phyloP scores from a whole-genome alignment of 192 early-diverging fungal species.

The Fimicolochytrium jonesii region DNA sequence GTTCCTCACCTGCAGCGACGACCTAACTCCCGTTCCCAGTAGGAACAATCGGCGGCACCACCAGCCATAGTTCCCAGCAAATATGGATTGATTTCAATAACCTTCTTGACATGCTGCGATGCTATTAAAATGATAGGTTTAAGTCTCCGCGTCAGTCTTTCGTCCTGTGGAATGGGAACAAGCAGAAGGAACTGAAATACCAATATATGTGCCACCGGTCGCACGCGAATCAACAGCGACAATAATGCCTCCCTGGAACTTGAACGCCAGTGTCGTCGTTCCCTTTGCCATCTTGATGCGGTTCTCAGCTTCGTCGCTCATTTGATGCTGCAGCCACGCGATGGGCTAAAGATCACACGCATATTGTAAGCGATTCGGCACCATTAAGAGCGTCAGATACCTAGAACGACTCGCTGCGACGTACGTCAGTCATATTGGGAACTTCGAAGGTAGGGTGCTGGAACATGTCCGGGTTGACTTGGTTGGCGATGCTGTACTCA shows the following conservation, averaged over 20 bases:
- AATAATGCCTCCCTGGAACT: constrained; percentile 90
- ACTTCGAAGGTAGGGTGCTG: constrained; percentile 35
- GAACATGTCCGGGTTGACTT: constrained; percentile 17
- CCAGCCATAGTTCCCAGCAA: constrained; percentile 98
- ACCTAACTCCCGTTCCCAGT: constrained; percentile 97
- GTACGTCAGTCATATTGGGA: constrained; percentile 33
- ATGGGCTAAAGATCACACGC: constrained; percentile 58
- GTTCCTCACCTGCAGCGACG: constrained; percentile 74
- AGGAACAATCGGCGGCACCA: constrained; percentile 97
- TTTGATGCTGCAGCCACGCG: constrained; percentile 79
- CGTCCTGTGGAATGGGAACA: too few species aligned
- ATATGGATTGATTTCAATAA: constrained; percentile 99
- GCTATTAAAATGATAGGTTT: too few species aligned
- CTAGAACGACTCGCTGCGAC: neutral
- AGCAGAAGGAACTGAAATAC: too few species aligned
- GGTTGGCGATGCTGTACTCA: neutral
- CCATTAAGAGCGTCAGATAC: neutral
- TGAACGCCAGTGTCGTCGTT: constrained; percentile 97
- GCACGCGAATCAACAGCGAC: constrained; percentile 97
- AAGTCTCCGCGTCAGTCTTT: neutral
- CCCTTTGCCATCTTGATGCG: constrained; percentile 91
- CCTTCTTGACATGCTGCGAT: constrained; percentile 94
- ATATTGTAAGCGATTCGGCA: neutral
- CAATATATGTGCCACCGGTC: constrained; percentile 84
- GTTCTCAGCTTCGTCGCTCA: constrained; percentile 62